A percentile compares a stretch with the other conserved stretches of the same genome.
phyloP scores from a whole-genome alignment of 148 eudicot species.

The Rhododendron griersonianum region DNA sequence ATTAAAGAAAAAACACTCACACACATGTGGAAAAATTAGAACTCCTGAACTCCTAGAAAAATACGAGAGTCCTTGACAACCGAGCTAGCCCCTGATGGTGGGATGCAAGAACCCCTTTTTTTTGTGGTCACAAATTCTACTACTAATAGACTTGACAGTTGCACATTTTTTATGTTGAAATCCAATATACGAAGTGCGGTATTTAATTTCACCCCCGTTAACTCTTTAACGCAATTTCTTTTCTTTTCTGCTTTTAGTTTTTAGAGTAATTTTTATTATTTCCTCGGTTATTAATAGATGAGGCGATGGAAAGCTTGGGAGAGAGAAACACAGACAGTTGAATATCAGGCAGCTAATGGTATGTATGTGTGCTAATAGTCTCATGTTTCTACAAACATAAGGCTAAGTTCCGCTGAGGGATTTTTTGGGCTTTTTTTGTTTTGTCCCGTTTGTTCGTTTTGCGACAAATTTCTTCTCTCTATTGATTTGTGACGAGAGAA shows the following conservation, averaged over 20 bases:
- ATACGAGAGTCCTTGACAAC: too few species aligned
- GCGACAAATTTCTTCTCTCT: too few species aligned
- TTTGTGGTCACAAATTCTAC: not conserved
- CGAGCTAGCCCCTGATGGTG: too few species aligned
- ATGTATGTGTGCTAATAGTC: not conserved
- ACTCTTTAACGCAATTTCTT: not conserved
- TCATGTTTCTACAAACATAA: too few species aligned
- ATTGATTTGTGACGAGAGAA: too few species aligned
- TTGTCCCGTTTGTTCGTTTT: too few species aligned
- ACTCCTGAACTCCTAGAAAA: too few species aligned
- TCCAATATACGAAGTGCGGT: not conserved
- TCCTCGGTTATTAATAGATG: constrained; percentile 20
- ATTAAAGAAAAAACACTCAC: too few species aligned
- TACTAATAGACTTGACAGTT: not conserved
- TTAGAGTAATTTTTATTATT: not conserved
- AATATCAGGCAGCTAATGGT: constrained; percentile 44
- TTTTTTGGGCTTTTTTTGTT: too few species aligned
- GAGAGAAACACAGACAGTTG: constrained; percentile 40
- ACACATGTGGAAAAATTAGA: too few species aligned
- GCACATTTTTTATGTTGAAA: not conserved
- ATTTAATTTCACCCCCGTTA: not conserved
- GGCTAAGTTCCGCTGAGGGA: too few species aligned
- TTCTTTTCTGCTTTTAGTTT: not conserved
- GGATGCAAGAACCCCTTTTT: too few species aligned
- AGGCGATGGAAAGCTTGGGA: constrained; percentile 46